Evolutionary conservation across 257 asterid genomes (phyloP).

Genomic region (Solanum tarapatanum): DNA sequence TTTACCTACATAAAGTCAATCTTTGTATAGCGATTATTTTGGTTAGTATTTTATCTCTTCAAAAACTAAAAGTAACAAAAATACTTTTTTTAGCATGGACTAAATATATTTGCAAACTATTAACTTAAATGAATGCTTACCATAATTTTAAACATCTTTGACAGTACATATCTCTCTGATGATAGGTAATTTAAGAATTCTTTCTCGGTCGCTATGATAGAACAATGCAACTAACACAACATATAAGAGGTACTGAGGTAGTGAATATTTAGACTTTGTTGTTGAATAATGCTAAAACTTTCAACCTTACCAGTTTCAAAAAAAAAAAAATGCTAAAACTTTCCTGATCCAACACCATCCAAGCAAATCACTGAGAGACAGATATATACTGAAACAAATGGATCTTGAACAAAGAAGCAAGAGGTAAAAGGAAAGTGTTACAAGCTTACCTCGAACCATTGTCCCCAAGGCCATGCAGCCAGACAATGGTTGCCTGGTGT

Average conservation of each 20-base stretch:
- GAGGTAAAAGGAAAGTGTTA: background rate
- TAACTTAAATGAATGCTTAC: background rate
- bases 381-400: background rate
- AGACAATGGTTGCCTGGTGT: slow-evolving; percentile 81
- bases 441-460: slow-evolving; percentile 54
- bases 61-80: background rate
- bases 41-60: background rate
- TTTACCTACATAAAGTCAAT: background rate
- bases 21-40: background rate
- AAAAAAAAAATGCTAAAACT: background rate
- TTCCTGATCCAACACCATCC: background rate
- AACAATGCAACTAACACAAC: background rate
- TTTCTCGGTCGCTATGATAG: background rate
- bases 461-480: slow-evolving; percentile 92
- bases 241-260: background rate
- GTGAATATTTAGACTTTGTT: background rate
- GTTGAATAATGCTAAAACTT: background rate
- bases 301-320: background rate
- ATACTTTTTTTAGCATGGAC: background rate
- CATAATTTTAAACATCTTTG: background rate
- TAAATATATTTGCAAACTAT: background rate
- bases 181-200: background rate
- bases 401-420: background rate
- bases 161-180: background rate
- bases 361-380: background rate